A percentile compares a stretch with the other conserved stretches of the same genome.
Evolutionary conservation across 2,329 filamentous ascomycete species (phyloP).

Genomic region (Corynespora cassiicola): DNA sequence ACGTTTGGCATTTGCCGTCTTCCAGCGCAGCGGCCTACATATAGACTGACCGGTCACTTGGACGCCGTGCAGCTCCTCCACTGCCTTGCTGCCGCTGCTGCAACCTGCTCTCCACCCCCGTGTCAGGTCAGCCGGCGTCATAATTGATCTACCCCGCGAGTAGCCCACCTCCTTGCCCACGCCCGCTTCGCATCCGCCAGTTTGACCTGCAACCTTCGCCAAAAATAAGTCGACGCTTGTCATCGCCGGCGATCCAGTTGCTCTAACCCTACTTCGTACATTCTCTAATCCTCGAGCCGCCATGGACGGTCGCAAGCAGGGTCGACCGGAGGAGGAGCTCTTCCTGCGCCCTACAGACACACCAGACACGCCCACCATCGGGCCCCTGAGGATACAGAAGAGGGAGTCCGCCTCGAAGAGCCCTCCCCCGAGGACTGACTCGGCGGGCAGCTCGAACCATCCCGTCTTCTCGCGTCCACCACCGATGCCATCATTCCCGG

Average conservation of each 20-base stretch:
- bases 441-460: slow-evolving; percentile 66
- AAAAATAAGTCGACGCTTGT: slow-evolving; percentile 32
- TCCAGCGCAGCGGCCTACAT: slow-evolving; percentile 13
- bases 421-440: slow-evolving; percentile 63
- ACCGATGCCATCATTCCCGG: slow-evolving; percentile 70
- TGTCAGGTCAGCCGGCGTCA: slow-evolving; percentile 18
- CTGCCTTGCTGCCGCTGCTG: slow-evolving; percentile 5
- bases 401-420: slow-evolving; percentile 60
- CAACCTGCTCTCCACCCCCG: background rate
- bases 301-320: slow-evolving; percentile 62
- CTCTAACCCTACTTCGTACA: slow-evolving; percentile 10
- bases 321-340: slow-evolving; percentile 80
- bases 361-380: slow-evolving; percentile 77
- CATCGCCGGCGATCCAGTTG: slow-evolving; percentile 29
- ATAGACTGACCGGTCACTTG: slow-evolving; percentile 12
- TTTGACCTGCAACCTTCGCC: slow-evolving; percentile 26
- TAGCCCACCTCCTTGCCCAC: slow-evolving; percentile 12
- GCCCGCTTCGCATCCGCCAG: slow-evolving; percentile 16
- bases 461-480: slow-evolving; percentile 45
- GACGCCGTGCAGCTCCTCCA: slow-evolving; percentile 5
- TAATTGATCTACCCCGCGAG: slow-evolving; percentile 24
- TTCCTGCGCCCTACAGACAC: slow-evolving; percentile 65
- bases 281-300: slow-evolving; percentile 4
- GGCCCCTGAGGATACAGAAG: slow-evolving; percentile 85
- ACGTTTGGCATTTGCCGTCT: slow-evolving; percentile 13